Evolutionary conservation across 495 filamentous ascomycete genomes (phyloP).

Genomic region (Poronia punctata): DNA sequence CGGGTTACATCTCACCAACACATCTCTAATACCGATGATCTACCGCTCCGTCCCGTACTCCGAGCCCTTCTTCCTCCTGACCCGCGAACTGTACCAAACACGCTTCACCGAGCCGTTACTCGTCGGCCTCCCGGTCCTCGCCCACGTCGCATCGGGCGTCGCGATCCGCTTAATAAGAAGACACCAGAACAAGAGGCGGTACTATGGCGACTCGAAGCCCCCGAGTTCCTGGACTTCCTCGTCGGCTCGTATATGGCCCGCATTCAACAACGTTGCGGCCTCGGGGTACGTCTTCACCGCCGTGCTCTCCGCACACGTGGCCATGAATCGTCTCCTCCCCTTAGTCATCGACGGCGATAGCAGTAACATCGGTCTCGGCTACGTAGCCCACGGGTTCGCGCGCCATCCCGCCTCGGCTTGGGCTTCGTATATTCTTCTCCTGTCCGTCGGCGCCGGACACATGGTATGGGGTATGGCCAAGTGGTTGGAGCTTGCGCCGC

Average conservation of each 20-base stretch:
- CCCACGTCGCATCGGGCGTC: slow-evolving; percentile 60
- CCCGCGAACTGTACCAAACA: slow-evolving; percentile 77
- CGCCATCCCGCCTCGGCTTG: slow-evolving; percentile 57
- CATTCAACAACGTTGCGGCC: slow-evolving; percentile 53
- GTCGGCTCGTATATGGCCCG: slow-evolving; percentile 54
- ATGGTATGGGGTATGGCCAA: slow-evolving; percentile 75
- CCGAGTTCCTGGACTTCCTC: slow-evolving; percentile 35
- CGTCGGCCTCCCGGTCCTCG: slow-evolving; percentile 50
- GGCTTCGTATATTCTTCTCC: slow-evolving; percentile 57
- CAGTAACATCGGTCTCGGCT: slow-evolving; percentile 71
- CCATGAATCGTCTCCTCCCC: slow-evolving; percentile 66
- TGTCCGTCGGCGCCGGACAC: slow-evolving; percentile 67
- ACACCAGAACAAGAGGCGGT: slow-evolving; percentile 56
- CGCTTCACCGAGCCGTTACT: slow-evolving; percentile 57
- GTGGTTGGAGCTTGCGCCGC: slow-evolving; percentile 55
- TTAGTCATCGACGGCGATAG: slow-evolving; percentile 72
- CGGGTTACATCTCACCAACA: slow-evolving; percentile 70
- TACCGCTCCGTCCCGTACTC: slow-evolving; percentile 46
- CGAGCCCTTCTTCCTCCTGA: slow-evolving; percentile 59
- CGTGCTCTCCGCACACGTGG: slow-evolving; percentile 59
- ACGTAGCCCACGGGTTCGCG: slow-evolving; percentile 79
- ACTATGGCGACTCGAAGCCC: slow-evolving; percentile 47
- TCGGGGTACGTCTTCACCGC: slow-evolving; percentile 62
- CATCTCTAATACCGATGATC: slow-evolving; percentile 64
- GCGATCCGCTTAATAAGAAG: slow-evolving; percentile 68